phyloP scores from a whole-genome alignment of 495 filamentous ascomycete species.

The Staphylotrichum longicolle region DNA sequence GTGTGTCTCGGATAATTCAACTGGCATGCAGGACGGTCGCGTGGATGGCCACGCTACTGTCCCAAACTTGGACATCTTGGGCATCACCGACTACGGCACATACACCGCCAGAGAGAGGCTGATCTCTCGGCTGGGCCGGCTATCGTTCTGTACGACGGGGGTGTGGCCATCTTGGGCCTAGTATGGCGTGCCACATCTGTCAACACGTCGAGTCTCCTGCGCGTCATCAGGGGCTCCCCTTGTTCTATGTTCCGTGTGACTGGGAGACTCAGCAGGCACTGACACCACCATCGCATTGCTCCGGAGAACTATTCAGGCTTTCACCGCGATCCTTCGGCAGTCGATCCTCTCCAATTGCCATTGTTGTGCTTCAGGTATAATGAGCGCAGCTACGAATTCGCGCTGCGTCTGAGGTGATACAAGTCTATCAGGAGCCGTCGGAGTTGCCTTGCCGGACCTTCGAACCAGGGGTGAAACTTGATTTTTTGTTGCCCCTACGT shows the following conservation, averaged over 20 bases:
- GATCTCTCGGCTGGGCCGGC: conserved; percentile 4
- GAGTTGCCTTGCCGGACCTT: neutral
- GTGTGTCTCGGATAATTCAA: conserved; percentile 20
- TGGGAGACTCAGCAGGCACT: neutral
- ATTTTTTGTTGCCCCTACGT: neutral
- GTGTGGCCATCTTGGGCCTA: neutral
- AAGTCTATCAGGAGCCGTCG: neutral
- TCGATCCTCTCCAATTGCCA: neutral
- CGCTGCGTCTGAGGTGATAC: conserved; percentile 1
- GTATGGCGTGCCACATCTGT: neutral
- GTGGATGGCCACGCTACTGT: conserved; percentile 4
- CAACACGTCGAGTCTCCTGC: neutral
- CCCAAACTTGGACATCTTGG: neutral
- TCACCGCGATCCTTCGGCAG: conserved; percentile 6
- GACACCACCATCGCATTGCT: neutral
- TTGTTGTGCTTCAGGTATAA: neutral
- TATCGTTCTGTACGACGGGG: conserved; percentile 5
- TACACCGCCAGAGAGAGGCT: conserved; percentile 13
- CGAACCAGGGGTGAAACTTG: neutral
- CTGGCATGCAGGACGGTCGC: conserved; percentile 6
- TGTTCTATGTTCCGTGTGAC: neutral
- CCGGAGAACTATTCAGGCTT: neutral
- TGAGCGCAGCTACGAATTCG: neutral
- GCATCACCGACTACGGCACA: neutral
- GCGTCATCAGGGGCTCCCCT: conserved; percentile 9